Base-by-base conservation (phyloP, 192 early-diverging fungal species). In the Backusella tuberculispora region DNA sequence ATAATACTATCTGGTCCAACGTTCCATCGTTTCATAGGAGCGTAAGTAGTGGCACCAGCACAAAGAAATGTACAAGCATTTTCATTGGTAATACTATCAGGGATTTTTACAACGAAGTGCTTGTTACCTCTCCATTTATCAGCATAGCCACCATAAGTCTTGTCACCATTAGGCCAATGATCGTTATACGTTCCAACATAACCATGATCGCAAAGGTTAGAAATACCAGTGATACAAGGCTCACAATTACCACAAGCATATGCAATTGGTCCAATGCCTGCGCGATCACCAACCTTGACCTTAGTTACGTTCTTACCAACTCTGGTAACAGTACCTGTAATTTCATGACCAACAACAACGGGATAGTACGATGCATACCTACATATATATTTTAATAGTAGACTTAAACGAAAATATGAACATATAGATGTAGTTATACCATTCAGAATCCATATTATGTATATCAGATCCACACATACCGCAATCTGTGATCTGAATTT, bases 391-490 rank as follows among this genome's bases (percentile, higher is more conserved):
- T 8, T 53, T 53, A 21, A n/a, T 53, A 21, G n/a, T 53, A 9
- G 2, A 21, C 6, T 53, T 53, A 21, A 6, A 21, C 21, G 7
- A 21, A 53, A 21, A 6, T n/a, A 17, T 7, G 19, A 19, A 48
- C 17, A 19, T n/a, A n/a, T n/a, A 53, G 19, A 9, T n/a, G 50
- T 15, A 53, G n/a, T 9, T 3, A 6, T 53, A 41, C 67, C 67
- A 69, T n/a, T 17, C 67, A 43, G 13, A 42, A 44, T 69, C 26
- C 14, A 88, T 80, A 38, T 84, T 91, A 80, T 95, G 90, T 43
- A 93, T 73, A 80, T 96, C 95, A 4, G 89, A 88, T 53, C 85
- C 89, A 79, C 93, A 95, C 66, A 95, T 91, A 69, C 93, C 92
- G 50, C 90, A 91, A 82, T 91, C 85, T 17, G 70, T 76, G 41